These are phyloP conservation scores for Pyrenochaeta sp. DNA, from an alignment of 2,329 filamentous ascomycete species.

Conservation along the genomic window DNA sequence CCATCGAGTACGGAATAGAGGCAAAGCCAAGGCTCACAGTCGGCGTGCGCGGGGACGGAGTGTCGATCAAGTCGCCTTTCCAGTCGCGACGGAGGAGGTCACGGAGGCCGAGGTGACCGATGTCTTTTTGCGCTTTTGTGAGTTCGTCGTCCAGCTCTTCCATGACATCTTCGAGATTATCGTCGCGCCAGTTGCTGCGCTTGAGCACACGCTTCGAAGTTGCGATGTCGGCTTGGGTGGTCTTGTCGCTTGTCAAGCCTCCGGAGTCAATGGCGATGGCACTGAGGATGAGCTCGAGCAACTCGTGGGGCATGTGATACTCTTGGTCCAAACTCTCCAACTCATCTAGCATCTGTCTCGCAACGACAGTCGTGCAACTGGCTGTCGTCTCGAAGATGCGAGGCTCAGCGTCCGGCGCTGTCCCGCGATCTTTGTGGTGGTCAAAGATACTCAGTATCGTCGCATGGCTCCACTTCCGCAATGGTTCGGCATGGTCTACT, in stretches of 20 bases:
- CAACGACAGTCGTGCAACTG: constrained; percentile 57
- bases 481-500: constrained; percentile 55
- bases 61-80: constrained; percentile 59
- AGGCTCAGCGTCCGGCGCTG: constrained; percentile 53
- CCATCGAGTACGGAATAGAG: constrained; percentile 57
- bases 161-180: constrained; percentile 54
- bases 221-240: constrained; percentile 51
- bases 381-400: constrained; percentile 56
- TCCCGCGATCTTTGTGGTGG: constrained; percentile 56
- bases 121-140: constrained; percentile 53
- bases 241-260: constrained; percentile 48
- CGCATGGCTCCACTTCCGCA: constrained; percentile 55
- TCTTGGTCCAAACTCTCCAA: constrained; percentile 54
- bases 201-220: constrained; percentile 51
- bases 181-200: constrained; percentile 55
- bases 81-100: constrained; percentile 58
- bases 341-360: constrained; percentile 58
- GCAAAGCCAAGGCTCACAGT: constrained; percentile 58
- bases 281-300: constrained; percentile 58
- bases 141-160: constrained; percentile 52
- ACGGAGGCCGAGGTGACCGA: constrained; percentile 52
- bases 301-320: constrained; percentile 59
- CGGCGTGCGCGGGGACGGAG: constrained; percentile 55
- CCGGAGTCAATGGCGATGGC: constrained; percentile 59
- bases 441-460: constrained; percentile 58